phyloP scores from a whole-genome alignment of 164 flowering plant species.

The Vitis labrusca region DNA sequence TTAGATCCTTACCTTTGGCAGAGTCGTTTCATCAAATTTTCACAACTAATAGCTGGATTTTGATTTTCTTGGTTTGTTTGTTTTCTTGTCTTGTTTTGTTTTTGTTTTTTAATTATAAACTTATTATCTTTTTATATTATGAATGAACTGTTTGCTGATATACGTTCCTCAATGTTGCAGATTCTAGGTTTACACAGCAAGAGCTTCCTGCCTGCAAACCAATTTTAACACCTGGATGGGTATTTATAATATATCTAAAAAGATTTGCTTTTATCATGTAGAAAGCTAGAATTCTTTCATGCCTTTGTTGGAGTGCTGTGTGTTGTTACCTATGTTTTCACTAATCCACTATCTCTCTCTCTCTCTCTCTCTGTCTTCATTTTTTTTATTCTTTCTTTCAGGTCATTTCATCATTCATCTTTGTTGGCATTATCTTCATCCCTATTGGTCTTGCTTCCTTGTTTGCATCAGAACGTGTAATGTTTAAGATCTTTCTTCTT shows the following conservation, averaged over 20 bases:
- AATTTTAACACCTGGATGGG: slow-evolving; percentile 88
- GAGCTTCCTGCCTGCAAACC: slow-evolving; percentile 97
- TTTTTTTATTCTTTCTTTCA: slow-evolving; percentile 25
- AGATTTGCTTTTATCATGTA: neutral
- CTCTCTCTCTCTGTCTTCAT: neutral
- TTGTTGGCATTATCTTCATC: slow-evolving; percentile 67
- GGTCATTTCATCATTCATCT: slow-evolving; percentile 68
- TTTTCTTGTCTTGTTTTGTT: neutral
- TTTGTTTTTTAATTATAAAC: neutral
- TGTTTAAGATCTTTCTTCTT: neutral
- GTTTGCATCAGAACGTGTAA: slow-evolving; percentile 78
- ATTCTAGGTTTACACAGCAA: slow-evolving; percentile 90
- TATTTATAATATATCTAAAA: slow-evolving; percentile 14
- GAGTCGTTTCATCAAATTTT: no score
- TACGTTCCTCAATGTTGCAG: slow-evolving; percentile 34
- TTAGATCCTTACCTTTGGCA: no score
- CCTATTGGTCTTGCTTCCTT: slow-evolving; percentile 85
- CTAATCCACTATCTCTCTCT: neutral
- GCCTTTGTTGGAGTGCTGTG: no score
- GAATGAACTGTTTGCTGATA: neutral
- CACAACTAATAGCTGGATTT: neutral
- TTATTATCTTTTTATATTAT: no score
- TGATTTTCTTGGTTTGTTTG: neutral
- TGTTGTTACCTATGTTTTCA: neutral
- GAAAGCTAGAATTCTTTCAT: no score